Conservation (phyloP, 768 basidiomycete genomes). For the Pleurotus sapidus region DNA sequence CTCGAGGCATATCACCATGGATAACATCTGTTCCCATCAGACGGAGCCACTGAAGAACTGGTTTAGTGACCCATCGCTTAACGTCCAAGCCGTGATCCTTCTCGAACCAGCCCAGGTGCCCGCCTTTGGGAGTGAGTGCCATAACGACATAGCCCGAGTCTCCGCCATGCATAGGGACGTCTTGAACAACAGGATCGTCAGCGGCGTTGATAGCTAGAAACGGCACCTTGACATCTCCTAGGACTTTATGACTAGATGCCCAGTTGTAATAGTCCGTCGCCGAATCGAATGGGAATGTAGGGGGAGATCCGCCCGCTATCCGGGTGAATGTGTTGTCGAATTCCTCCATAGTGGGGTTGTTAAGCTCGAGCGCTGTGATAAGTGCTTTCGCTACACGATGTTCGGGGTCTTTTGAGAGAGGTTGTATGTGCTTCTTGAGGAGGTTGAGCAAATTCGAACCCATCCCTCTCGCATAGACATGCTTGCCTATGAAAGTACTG, state of each 20-base stretch:
- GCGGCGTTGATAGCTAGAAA: conserved; percentile 72
- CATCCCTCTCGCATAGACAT: conserved; percentile 78
- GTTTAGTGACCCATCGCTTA: conserved; percentile 66
- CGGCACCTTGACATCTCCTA: conserved; percentile 63
- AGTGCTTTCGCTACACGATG: conserved; percentile 49
- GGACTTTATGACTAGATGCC: conserved; percentile 59
- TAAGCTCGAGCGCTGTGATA: conserved; percentile 40
- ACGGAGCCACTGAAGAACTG: conserved; percentile 70
- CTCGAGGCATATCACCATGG: conserved; percentile 25
- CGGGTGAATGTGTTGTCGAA: conserved; percentile 67
- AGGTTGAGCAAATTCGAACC: conserved; percentile 66
- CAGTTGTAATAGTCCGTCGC: conserved; percentile 46
- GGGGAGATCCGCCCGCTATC: conserved; percentile 65
- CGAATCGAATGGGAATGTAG: conserved; percentile 46
- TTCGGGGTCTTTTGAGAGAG: conserved; percentile 48
- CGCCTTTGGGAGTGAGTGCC: conserved; percentile 61
- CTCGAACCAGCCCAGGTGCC: conserved; percentile 86
- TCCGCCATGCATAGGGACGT: conserved; percentile 55
- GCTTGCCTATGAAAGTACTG: conserved; percentile 50
- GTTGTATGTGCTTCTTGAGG: conserved; percentile 45
- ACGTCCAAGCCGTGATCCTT: conserved; percentile 32
- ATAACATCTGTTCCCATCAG: conserved; percentile 53
- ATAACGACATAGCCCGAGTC: conserved; percentile 55
- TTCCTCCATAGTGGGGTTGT: conserved; percentile 49
- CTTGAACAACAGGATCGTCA: conserved; percentile 74